Base-by-base conservation (phyloP, 177 flowering plant species). In the Vitis hybrid region DNA sequence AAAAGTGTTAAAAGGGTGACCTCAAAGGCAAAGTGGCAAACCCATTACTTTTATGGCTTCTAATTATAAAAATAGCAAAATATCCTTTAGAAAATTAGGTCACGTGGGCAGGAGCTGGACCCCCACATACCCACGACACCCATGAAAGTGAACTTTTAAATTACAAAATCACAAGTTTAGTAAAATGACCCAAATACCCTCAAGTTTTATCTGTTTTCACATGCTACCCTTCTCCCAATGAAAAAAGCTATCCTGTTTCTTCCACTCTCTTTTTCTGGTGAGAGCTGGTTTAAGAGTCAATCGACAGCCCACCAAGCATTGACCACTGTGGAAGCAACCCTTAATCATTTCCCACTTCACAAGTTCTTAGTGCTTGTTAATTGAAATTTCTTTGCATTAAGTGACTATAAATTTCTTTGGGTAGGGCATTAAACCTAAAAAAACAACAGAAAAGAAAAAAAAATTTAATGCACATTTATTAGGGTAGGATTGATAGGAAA, bases 61-160 rank as follows among this genome's bases (percentile, higher is more conserved):
- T 57, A 6, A 57, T 57, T 57, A 57, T 57, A 57, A 57, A 57
- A 11, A 16, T 21, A 16, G 48, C 48, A 6, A 3, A 60, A 11
- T 0, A 60, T 27, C 11, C 21, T 6, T 13, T 4, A 60, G 6
- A 30, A 11, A 60, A 11, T 60, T 27, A 6, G 48, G 63, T 60
- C 63, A 60, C 63, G 63, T 60, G 63, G 40, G 63, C 5, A 30
- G 63, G 49, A 30, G 46, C 51, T 12, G 66, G 52, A 63, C 18
- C 52, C 51, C 66, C 66, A 64, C 54, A n/a, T 18, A 30, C 30
- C 19, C 66, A 64, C 12, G 55, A 49, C 19, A 64, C 50, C 66
- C 55, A 63, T 18, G 66, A 48, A 63, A 4, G 55, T 48, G 51
- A 49, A 13, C 66, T 11, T 27, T 49, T 50, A 14, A 3, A 48